These are phyloP conservation scores for Botrytis squamosa DNA, from an alignment of 2,329 filamentous ascomycete species.

Conservation along the genomic window DNA sequence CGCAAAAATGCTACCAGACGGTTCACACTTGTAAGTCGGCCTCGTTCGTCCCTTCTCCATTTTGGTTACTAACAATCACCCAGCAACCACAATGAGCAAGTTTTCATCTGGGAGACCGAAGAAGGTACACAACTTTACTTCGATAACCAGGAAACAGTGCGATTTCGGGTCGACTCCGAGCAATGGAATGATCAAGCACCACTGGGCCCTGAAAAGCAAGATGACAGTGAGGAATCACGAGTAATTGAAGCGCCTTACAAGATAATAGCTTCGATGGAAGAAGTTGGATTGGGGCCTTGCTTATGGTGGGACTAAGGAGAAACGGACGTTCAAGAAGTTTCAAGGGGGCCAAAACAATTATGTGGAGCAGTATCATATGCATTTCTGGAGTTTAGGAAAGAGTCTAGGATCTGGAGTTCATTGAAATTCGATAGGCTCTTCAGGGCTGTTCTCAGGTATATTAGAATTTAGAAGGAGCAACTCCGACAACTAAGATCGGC, in stretches of 20 bases:
- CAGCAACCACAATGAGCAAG: conserved; percentile 70
- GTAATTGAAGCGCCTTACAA: conserved; percentile 66
- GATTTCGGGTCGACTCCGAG: conserved; percentile 82
- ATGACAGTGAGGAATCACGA: conserved; percentile 47
- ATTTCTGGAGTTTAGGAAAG: conserved; percentile 10
- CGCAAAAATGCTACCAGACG: conserved; percentile 69
- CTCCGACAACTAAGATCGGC: neutral
- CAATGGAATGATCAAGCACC: conserved; percentile 89
- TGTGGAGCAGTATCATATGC: neutral
- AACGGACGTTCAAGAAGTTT: conserved; percentile 26
- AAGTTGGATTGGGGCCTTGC: conserved; percentile 60
- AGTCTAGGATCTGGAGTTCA: conserved; percentile 16
- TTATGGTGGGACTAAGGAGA: conserved; percentile 58
- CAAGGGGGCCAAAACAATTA: neutral
- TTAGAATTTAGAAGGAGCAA: neutral
- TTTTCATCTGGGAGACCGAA: conserved; percentile 76
- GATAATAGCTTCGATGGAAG: conserved; percentile 64
- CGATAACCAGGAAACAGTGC: conserved; percentile 84
- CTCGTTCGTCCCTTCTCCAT: neutral
- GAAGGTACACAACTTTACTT: conserved; percentile 75
- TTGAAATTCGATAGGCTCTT: neutral
- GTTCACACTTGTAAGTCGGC: conserved; percentile 69
- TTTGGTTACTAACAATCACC: conserved; percentile 20
- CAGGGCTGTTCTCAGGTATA: conserved; percentile 4
- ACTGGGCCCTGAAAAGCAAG: conserved; percentile 62